These are phyloP conservation scores for Suillus tomentosus DNA, from an alignment of 768 basidiomycete genomes.

Conservation along the genomic window DNA sequence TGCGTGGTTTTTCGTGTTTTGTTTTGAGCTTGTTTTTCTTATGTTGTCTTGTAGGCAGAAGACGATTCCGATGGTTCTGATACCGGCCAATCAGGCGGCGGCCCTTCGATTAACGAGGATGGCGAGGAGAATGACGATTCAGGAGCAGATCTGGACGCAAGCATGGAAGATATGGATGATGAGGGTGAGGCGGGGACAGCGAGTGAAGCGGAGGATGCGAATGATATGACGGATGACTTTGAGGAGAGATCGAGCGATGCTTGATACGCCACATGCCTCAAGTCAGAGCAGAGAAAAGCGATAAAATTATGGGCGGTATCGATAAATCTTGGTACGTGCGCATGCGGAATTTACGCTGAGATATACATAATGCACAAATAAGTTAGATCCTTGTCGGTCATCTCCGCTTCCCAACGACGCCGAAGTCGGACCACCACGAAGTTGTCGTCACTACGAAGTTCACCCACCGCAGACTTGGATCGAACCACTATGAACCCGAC, in stretches of 20 bases:
- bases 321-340: not conserved
- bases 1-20: constrained; percentile 32
- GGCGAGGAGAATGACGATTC: constrained; percentile 45
- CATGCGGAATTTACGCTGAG: constrained; percentile 11
- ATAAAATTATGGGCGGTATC: constrained; percentile 11
- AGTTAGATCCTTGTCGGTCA: constrained; percentile 17
- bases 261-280: not conserved
- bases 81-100: constrained; percentile 33
- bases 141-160: constrained; percentile 39
- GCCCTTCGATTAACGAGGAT: constrained; percentile 26
- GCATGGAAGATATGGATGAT: constrained; percentile 44
- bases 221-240: not conserved
- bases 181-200: constrained; percentile 19
- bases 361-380: constrained; percentile 19
- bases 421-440: not conserved
- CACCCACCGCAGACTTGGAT: not conserved
- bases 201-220: constrained; percentile 1
- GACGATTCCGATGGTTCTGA: constrained; percentile 37
- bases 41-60: constrained; percentile 29
- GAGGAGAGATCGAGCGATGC: constrained; percentile 1
- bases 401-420: constrained; percentile 15
- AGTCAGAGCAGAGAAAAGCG: not conserved
- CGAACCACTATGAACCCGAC: not conserved
- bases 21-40: not conserved
- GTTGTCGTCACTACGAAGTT: not conserved